Conservation (phyloP, 1,284 basidiomycete genomes). For the Trichosporon ovoides region DNA sequence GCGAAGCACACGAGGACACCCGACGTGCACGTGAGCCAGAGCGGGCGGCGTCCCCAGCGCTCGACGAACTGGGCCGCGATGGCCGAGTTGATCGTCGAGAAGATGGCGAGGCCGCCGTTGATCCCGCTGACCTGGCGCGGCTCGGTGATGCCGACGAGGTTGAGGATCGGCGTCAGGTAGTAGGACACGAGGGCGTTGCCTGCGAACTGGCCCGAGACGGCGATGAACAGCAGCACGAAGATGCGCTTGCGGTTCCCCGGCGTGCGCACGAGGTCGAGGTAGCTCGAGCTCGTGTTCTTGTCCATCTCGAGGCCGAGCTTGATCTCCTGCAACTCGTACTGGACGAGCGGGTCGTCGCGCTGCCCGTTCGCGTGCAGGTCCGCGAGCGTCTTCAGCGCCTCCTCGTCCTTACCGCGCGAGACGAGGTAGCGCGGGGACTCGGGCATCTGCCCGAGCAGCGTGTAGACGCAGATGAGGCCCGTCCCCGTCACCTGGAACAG, state of each 20-base stretch:
- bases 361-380: conserved; percentile 36
- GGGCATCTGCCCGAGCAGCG: conserved; percentile 52
- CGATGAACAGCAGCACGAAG: conserved; percentile 53
- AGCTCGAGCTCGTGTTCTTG: conserved; percentile 5
- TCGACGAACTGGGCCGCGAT: conserved; percentile 32
- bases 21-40: conserved; percentile 51
- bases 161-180: conserved; percentile 66
- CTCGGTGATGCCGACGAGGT: conserved; percentile 63
- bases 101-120: conserved; percentile 59
- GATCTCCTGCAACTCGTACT: conserved; percentile 49
- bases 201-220: conserved; percentile 56
- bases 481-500: conserved; percentile 57
- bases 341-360: conserved; percentile 13
- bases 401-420: conserved; percentile 53
- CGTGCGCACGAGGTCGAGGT: conserved; percentile 31
- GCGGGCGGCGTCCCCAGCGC: conserved; percentile 27
- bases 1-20: conserved; percentile 59
- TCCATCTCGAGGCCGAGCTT: conserved; percentile 5
- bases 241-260: conserved; percentile 50
- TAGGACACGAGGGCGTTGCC: conserved; percentile 62
- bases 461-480: conserved; percentile 20
- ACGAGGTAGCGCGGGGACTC: conserved; percentile 59
- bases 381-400: conserved; percentile 52
- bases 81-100: conserved; percentile 32
- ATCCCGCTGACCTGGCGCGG: conserved; percentile 59